phyloP scores from a whole-genome alignment of 371 early-diverging fungal genomes.

The Cokeromyces recurvatus region DNA sequence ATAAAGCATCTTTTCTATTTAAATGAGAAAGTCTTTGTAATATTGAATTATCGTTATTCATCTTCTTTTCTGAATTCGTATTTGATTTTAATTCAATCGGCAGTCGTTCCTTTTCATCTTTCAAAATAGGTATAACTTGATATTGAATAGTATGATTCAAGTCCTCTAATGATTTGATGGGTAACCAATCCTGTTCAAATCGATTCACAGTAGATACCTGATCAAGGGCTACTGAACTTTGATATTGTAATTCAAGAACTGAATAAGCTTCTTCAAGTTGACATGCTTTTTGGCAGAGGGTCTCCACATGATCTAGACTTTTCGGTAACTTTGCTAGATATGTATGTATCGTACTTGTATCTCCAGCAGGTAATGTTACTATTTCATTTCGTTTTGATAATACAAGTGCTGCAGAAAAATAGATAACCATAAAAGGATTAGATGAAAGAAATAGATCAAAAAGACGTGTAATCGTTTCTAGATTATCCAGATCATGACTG shows the following conservation, averaged over 20 bases:
- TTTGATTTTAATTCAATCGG: conserved; percentile 6
- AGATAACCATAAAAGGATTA: conserved; percentile 72
- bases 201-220: conserved; percentile 27
- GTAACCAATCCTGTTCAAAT: conserved; percentile 16
- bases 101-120: conserved; percentile 15
- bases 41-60: neutral
- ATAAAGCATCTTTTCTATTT: conserved; percentile 10
- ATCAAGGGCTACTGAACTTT: conserved; percentile 35
- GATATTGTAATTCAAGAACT: conserved; percentile 36
- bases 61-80: neutral
- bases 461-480: conserved; percentile 55
- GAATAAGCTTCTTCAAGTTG: conserved; percentile 37
- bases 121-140: conserved; percentile 6
- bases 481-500: conserved; percentile 67
- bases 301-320: conserved; percentile 37
- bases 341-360: conserved; percentile 51
- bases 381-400: conserved; percentile 44
- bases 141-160: neutral
- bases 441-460: conserved; percentile 73
- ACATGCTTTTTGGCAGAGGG: conserved; percentile 32
- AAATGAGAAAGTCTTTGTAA: conserved; percentile 5
- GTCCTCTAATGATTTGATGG: neutral
- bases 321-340: conserved; percentile 54
- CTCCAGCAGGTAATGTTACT: conserved; percentile 42
- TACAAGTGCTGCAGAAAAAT: conserved; percentile 67